Conservation (phyloP, 257 asterid species). For the Buddleja alternifolia region DNA sequence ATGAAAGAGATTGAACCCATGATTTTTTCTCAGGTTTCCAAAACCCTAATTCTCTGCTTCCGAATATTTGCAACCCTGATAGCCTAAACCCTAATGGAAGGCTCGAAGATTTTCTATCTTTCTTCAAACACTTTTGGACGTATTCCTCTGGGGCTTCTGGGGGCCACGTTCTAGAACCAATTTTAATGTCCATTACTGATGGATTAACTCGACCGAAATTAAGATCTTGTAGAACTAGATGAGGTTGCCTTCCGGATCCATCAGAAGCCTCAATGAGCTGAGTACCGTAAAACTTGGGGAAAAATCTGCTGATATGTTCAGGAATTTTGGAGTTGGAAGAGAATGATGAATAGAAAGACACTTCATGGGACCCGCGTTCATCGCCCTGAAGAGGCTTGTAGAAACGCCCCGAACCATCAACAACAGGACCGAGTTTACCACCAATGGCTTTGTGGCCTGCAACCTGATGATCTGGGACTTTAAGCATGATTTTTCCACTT, state of each 20-base stretch:
- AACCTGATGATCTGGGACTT: constrained; percentile 82
- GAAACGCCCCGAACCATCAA: constrained; percentile 85
- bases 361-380: constrained; percentile 80
- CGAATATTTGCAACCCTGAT: constrained; percentile 70
- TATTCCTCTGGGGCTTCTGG: constrained; percentile 68
- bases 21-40: constrained; percentile 66
- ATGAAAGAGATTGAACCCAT: constrained; percentile 48
- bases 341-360: constrained; percentile 68
- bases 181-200: constrained; percentile 84
- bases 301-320: constrained; percentile 58
- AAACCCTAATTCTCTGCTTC: constrained; percentile 45
- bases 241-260: constrained; percentile 85
- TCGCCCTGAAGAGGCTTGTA: constrained; percentile 94
- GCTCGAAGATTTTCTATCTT: constrained; percentile 71
- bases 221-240: constrained; percentile 65
- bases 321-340: constrained; percentile 62
- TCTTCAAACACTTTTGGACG: constrained; percentile 65
- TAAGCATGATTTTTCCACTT: constrained; percentile 57
- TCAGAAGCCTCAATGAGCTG: constrained; percentile 85
- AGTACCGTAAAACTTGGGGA: constrained; percentile 79
- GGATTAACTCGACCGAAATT: constrained; percentile 52
- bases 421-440: constrained; percentile 83
- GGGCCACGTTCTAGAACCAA: constrained; percentile 90
- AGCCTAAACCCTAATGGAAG: constrained; percentile 71
- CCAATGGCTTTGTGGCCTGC: constrained; percentile 82